Base-by-base conservation (phyloP, 768 basidiomycete species). In the Inosperma sp. region DNA sequence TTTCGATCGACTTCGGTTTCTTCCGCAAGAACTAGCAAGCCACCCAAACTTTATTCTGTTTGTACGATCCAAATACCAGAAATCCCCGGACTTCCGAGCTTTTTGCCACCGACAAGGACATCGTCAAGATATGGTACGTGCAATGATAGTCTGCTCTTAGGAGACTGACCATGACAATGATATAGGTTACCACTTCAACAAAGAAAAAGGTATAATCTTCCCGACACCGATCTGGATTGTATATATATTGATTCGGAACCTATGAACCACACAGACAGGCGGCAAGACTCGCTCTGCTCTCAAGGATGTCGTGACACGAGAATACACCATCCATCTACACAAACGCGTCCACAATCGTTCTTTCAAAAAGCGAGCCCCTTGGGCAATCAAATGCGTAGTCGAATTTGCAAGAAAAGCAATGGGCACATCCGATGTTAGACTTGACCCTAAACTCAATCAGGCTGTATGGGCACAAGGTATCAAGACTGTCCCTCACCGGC, bases 251-350 rank as follows among this genome's bases (percentile, higher is more conserved):
- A 34, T 31, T 51, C 41, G 27, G 21, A 23, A 25, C 30, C 29
- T 54, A 14, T 10, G 22, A 16, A 35, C 46, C 48, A 36, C 44
- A 30, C 55, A 83, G 79, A 78, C 85, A 64, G 76, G 78, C 69
- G 83, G 83, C 73, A 95, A 96, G 81, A 83, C 83, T 64, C 93
- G 95, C 72, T 94, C 93, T 53, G 95, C 95, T 49, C 90, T 97
- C 68, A 83, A 90, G 73, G 95, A 98, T 71, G 95, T 97, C 74
- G 95, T 97, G 58, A 89, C 94, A 59, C 86, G 94, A 65, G 95
- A 99, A 71, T 96, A 97, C 86, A 97, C 95, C 65, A 88, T 97
- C 78, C 92, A 96, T 74, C 76, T 97, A 33, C 93, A 96, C 85
- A 96, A 95, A 73, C 85, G 74, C 59, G 91, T 93, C 35, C 90